Evolutionary conservation across 164 flowering plant genomes (phyloP), one percentile per base, ranked within the genome.

Genomic region (Kalanchoe fedtschenkoi): DNA sequence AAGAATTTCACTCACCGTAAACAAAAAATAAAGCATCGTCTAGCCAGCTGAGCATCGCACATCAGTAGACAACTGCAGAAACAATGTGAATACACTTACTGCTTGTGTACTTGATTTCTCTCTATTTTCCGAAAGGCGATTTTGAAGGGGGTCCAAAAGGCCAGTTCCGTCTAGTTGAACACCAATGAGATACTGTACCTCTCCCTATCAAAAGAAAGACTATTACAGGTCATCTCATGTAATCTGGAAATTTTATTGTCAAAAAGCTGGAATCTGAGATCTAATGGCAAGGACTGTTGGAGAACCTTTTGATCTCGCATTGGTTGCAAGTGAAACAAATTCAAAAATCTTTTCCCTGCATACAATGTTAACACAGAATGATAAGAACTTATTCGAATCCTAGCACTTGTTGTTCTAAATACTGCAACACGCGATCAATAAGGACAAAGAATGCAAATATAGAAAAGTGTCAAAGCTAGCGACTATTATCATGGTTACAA

Each of bases 141-240:
- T 93, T 44, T 77, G 71, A 11, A 93, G 80, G 6, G 98, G 96
- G 70, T 93, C 96, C 63, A 93, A 60, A 64, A 89, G 91, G 75
- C 82, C 90, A 75, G 97, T 93, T 73, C 96, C 98, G 82, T 93
- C 98, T 62, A 93, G 77, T 76, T 93, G 98, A 62, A 93, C 98
- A 68, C 98, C 98, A 61, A 93, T 93, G 77, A 93, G 89, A 75
- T 93, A 93, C 74, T 93, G 98, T 61, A 93, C 86, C 68, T 83
- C 98, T 43, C 97, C 97, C 98, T 91, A 62, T 26, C 13, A 17
- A 7, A 24, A 51, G 4, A 51, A 24, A 24, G 32, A 51, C 28
- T 62, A 66, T 72, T 43, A 37, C 33, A 6, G 14, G 24, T 65
- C 65, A 19, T 8, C 29, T 46, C 32, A 53, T 60, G 37, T 42